Evolutionary conservation across 2,329 filamentous ascomycete genomes (phyloP).

Genomic region (Alternaria infectoria): DNA sequence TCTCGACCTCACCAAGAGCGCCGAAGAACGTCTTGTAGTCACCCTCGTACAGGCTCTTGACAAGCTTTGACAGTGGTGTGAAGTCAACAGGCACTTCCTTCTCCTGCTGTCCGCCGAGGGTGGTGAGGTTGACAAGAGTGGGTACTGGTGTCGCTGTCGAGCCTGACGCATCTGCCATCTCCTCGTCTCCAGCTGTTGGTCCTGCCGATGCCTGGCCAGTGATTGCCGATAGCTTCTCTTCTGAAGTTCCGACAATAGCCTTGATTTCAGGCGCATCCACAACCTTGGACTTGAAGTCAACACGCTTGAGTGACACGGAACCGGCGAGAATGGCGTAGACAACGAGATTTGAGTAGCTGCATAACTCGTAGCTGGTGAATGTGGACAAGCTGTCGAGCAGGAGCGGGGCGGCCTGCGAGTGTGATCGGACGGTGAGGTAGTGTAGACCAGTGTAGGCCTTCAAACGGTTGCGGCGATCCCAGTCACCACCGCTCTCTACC

Average conservation of each 20-base stretch:
- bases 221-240: conserved; percentile 85
- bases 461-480: conserved; percentile 96
- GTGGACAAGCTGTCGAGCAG: conserved; percentile 97
- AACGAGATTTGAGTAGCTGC: conserved; percentile 93
- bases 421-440: conserved; percentile 88
- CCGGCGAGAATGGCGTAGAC: conserved; percentile 95
- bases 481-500: conserved; percentile 94
- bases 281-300: conserved; percentile 99
- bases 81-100: conserved; percentile 87
- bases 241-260: conserved; percentile 87
- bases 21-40: conserved; percentile 95
- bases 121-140: conserved; percentile 87
- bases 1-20: conserved; percentile 86
- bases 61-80: conserved; percentile 82
- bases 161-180: conserved; percentile 67
- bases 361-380: conserved; percentile 98
- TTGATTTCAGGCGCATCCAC: conserved; percentile 98
- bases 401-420: conserved; percentile 86
- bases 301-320: conserved; percentile 90
- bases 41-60: conserved; percentile 89
- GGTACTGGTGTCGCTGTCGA: conserved; percentile 61
- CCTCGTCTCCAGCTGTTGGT: conserved; percentile 76
- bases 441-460: conserved; percentile 98
- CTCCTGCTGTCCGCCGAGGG: conserved; percentile 80
- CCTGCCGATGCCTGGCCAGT: conserved; percentile 82